Base-by-base conservation (phyloP, 495 filamentous ascomycete genomes). In the Astrothelium macrocarpum region DNA sequence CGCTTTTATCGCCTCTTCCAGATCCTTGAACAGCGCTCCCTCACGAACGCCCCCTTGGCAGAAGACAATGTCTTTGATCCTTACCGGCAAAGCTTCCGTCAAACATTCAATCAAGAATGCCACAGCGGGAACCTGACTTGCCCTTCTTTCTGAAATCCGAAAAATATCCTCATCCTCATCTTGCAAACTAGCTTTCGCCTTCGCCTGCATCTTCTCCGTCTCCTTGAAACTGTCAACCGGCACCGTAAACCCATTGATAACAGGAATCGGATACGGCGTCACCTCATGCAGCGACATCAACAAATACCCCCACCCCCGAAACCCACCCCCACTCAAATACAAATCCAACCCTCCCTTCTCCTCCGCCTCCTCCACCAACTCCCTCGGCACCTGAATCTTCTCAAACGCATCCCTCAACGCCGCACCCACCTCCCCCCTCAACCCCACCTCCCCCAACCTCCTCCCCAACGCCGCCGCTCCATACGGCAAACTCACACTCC, bases 261-360 rank as follows among this genome's bases (percentile, higher is more conserved):
- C 83, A 0, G 90, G 87, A 18, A 96, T 88, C 0, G 92, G 92
- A 67, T 97, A 97, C 0, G 86, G 87, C 59, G 82, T 76, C 31
- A 87, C 80, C 1, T 78, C 72, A 59, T 90, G 85, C 59, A 82
- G 80, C 49, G 76, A 77, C 81, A 95, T 87, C 18, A 96, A 77
- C 32, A 95, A 80, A 73, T 89, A 93, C 11, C 92, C 91, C 77
- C 94, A 96, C 31, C 92, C 92, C 18, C 92, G 80, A 72, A 96
- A 96, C 0, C 92, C 92, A 14, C 92, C 92, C 10, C 92, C 92
- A 60, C 89, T 95, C 56, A 97, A 82, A 71, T 93, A 93, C 1
- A 97, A 78, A 12, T 86, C 82, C 62, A 91, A 82, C 3, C 88
- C 88, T 0, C 77, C 78, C 7, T 72, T 64, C 2, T 75, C 70